phyloP scores from a whole-genome alignment of 208 protist genomes.

The Leishmania guyanensis region DNA sequence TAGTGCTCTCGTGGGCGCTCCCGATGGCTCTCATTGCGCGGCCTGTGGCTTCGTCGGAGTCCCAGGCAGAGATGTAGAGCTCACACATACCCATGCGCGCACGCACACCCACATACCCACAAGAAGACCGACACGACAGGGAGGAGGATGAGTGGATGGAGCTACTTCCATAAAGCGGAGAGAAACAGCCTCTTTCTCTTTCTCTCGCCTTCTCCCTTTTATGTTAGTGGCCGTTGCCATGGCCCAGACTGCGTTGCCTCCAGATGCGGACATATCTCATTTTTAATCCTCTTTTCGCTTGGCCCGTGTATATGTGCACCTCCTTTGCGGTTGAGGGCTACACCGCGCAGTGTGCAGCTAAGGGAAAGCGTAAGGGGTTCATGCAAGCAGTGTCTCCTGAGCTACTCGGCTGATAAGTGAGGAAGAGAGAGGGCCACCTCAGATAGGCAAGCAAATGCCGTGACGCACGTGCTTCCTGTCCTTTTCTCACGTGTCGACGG shows the following conservation, averaged over 20 bases:
- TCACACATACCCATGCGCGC: neutral
- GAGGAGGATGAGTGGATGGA: neutral
- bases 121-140: neutral
- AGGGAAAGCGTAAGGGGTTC: neutral
- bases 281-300: neutral
- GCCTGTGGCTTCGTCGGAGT: neutral
- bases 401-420: neutral
- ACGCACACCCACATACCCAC: neutral
- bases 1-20: conserved; percentile 13
- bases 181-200: neutral
- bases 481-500: neutral
- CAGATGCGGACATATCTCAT: neutral
- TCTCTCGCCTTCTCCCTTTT: neutral
- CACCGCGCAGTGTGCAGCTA: neutral
- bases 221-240: neutral
- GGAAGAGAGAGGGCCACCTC: neutral
- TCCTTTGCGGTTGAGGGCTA: neutral
- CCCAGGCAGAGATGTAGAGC: neutral
- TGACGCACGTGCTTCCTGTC: neutral
- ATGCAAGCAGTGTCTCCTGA: neutral
- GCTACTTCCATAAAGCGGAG: neutral
- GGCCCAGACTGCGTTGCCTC: neutral
- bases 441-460: neutral
- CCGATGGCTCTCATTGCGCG: neutral
- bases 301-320: neutral